Evolutionary conservation across 805 yeast genomes (phyloP), one percentile per base, ranked within the genome.

Genomic region (Metschnikowia drakensbergensis): DNA sequence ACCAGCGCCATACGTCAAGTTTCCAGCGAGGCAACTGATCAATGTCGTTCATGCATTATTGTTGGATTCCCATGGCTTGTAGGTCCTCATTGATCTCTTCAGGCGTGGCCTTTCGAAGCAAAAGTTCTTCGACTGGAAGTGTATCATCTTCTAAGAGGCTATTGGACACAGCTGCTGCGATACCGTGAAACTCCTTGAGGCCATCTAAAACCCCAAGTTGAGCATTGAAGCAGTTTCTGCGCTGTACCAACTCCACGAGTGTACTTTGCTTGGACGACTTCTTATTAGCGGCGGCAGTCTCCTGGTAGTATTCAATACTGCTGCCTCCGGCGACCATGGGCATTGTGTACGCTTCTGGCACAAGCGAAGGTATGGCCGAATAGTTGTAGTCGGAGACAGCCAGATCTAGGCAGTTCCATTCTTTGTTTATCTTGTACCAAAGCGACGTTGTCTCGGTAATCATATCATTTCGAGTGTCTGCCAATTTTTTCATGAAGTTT

Each of bases 381-480:
- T 58, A 79, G 49, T 71, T 81, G 77, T 57, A 81, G 65, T 77
- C 79, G 5, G 82, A 72, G 17, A 79, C 82, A 44, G 81, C 58
- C 53, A 79, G 77, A 63, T 89, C 96, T 80, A 88, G 77, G 39
- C 82, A 82, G 54, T 95, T 77, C 58, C 97, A 77, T 64, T 94
- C 98, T 59, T 84, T 82, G 66, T 90, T 91, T 60, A 91, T 86
- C 55, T 86, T 84, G 70, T 92, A 92, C 98, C 98, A 94, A 53
- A 81, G 77, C 36, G 85, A 79, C 5, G 97, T 91, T 3, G 96
- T 86, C 6, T 80, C 76, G 50, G 80, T 74, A 42, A 92, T 76
- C 71, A 88, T 75, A 26, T 76, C 72, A 46, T 77, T 76, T 52
- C 89, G 85, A 40, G 78, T 65, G 60, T 89, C 95, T 57, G 83